A percentile compares a stretch with the other conserved stretches of the same genome.
phyloP scores from a whole-genome alignment of 2,329 filamentous ascomycete species.

The Pestalotiopsis sp. region DNA sequence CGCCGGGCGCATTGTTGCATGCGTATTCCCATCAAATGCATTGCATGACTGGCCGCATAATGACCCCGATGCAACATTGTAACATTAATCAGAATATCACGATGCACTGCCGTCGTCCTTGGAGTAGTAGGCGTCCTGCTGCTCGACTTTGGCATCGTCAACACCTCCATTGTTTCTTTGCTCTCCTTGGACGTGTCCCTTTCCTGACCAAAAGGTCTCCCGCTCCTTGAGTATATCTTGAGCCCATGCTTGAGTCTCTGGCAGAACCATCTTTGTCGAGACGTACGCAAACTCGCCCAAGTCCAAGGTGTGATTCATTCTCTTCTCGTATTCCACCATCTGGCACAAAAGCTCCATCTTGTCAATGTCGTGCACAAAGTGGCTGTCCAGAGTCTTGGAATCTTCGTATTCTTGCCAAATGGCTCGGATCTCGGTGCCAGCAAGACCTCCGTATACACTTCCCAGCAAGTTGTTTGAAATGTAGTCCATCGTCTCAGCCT shows the following conservation, averaged over 20 bases:
- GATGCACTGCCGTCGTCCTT: not conserved
- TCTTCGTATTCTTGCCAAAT: conserved; percentile 98
- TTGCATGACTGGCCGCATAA: no score
- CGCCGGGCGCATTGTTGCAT: no score
- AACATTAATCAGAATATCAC: not conserved
- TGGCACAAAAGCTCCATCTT: conserved; percentile 95
- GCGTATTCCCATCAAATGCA: no score
- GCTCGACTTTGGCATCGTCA: conserved; percentile 34
- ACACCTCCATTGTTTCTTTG: conserved; percentile 43
- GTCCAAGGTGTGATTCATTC: conserved; percentile 66
- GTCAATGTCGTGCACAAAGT: conserved; percentile 95
- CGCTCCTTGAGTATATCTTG: conserved; percentile 76
- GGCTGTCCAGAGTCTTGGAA: conserved; percentile 77
- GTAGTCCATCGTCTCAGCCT: conserved; percentile 90
- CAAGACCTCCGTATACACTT: conserved; percentile 69
- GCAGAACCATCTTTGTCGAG: conserved; percentile 69
- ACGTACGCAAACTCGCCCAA: conserved; percentile 88
- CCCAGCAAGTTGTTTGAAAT: conserved; percentile 75
- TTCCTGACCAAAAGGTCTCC: conserved; percentile 68
- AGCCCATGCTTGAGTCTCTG: conserved; percentile 82
- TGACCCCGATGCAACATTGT: no score
- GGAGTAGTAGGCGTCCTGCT: conserved; percentile 56
- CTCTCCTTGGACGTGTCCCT: conserved; percentile 50
- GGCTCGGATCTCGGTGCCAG: conserved; percentile 71
- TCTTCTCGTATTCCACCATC: conserved; percentile 94